Evolutionary conservation across 306 rosid species (phyloP).

Genomic region (Oxytropis ochrocephala): DNA sequence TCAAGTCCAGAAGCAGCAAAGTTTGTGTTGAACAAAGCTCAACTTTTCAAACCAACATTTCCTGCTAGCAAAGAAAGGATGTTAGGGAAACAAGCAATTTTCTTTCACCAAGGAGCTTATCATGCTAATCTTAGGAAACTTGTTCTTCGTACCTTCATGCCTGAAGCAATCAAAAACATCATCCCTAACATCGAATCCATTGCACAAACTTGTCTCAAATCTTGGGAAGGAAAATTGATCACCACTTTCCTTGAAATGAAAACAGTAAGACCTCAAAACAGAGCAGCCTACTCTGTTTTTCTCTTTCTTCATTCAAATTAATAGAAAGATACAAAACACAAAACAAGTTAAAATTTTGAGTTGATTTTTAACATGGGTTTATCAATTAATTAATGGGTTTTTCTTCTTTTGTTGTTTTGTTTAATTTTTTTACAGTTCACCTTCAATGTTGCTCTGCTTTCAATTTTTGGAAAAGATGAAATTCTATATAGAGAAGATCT

Average conservation of each 20-base stretch:
- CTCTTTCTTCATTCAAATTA: not conserved
- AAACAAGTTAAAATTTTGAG: not conserved
- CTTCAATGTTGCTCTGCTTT: slow-evolving; percentile 77
- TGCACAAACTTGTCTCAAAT: slow-evolving; percentile 51
- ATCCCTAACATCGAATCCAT: slow-evolving; percentile 60
- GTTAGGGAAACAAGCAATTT: slow-evolving; percentile 79
- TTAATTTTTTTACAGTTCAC: slow-evolving; percentile 44
- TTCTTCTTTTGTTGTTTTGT: not conserved
- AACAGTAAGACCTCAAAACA: slow-evolving; percentile 36
- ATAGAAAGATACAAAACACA: not conserved
- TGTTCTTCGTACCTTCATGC: slow-evolving; percentile 74
- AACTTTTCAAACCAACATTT: slow-evolving; percentile 86
- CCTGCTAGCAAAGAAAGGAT: slow-evolving; percentile 91
- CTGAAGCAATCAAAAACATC: slow-evolving; percentile 46
- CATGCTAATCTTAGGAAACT: slow-evolving; percentile 77
- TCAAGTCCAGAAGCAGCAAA: slow-evolving; percentile 80
- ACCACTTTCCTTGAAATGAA: slow-evolving; percentile 92
- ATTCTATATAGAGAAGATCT: slow-evolving; percentile 61
- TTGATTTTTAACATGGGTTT: not conserved
- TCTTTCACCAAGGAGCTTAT: slow-evolving; percentile 86
- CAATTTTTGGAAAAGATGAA: slow-evolving; percentile 80
- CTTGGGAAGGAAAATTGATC: slow-evolving; percentile 60
- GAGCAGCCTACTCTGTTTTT: slow-evolving; percentile 13
- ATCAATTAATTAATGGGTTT: slow-evolving; percentile 4
- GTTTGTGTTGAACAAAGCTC: slow-evolving; percentile 60